Base-by-base conservation (phyloP, 148 eudicot genomes). In the Simmondsia chinensis region DNA sequence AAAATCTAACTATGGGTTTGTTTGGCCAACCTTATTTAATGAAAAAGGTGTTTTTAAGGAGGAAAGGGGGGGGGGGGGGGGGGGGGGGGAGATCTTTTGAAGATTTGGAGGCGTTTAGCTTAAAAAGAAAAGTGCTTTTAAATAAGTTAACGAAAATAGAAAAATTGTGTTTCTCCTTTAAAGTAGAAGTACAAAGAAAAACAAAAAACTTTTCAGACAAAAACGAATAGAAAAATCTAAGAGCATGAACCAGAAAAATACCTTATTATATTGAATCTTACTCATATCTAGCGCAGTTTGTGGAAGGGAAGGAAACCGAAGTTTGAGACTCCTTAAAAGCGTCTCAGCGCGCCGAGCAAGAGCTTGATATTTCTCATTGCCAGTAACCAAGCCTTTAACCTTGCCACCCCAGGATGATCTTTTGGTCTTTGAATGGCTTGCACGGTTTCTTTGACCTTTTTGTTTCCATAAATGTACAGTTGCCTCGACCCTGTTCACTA, bases 231-330 rank as follows among this genome's bases (percentile, higher is more conserved):
- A 15, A 43, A 23, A 38, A n/a, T n/a, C 15, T 20, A 3, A 5
- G 6, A 16, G n/a, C 14, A n/a, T n/a, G n/a, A n/a, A n/a, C 41
- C 21, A 26, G 16, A 1, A 2, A 50, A 37, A 32, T 49, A 85
- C 99, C 99, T 79, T 86, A 65, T 85, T 91, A 57, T 69, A 91
- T 42, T 85, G 99, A 50, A 91, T 91, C 71, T 85, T 91, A 75
- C 66, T 76, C 87, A 86, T 91, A 50, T 91, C 99, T 48, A 91
- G 48, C 5, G 95, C 63, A 37, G 99, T 91, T 56, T 91, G 99
- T 13, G 99, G 95, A 24, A 91, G 81, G 39, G 72, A 80, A 24
- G 99, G 99, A 44, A 76, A 91, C 15, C 89, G 93, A 43, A 70
- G 68, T 44, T 74, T 77, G 26, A 85, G 68, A 66, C 82, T 63